A percentile compares a stretch with the other conserved stretches of the same genome.
Conservation (phyloP, 768 basidiomycete species). For the Melanogaster broomeanus region DNA sequence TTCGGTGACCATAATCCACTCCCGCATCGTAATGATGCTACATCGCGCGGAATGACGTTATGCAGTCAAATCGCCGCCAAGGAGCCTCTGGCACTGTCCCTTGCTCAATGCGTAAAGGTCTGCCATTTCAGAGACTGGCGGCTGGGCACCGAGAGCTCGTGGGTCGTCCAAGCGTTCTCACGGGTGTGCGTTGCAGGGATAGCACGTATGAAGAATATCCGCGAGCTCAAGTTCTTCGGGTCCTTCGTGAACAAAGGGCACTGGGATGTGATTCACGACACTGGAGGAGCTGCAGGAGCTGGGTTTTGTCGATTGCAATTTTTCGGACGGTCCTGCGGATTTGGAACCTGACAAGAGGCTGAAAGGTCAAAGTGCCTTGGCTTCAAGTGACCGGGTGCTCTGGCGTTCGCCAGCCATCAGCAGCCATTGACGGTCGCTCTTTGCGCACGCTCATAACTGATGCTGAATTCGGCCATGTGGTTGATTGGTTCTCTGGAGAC, state of each 20-base stretch:
- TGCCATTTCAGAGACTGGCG: too few relatives aligned
- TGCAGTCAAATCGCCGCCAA: slow-evolving; percentile 29
- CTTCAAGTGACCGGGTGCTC: background rate
- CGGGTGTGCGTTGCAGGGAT: slow-evolving; percentile 3
- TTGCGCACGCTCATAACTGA: slow-evolving; percentile 1
- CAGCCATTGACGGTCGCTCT: background rate
- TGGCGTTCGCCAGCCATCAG: background rate
- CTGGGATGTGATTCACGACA: slow-evolving; percentile 13
- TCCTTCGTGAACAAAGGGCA: slow-evolving; percentile 14
- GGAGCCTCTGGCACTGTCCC: slow-evolving; percentile 28
- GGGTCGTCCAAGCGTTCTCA: too few relatives aligned
- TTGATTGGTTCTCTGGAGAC: background rate
- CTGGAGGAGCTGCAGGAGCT: slow-evolving; percentile 18
- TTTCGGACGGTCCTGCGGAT: slow-evolving; percentile 2
- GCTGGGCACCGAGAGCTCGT: slow-evolving; percentile 7
- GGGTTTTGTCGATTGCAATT: slow-evolving; percentile 4
- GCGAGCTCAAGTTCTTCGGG: slow-evolving; percentile 6
- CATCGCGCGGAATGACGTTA: slow-evolving; percentile 11
- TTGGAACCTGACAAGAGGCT: background rate
- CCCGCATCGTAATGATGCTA: too few relatives aligned
- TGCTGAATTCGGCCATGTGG: background rate
- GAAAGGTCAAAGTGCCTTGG: slow-evolving; percentile 7
- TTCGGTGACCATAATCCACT: too few relatives aligned
- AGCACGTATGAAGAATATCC: too few relatives aligned
- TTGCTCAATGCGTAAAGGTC: slow-evolving; percentile 34